Evolutionary conservation across 495 filamentous ascomycete species (phyloP).

Genomic region (Glonium stellatum): DNA sequence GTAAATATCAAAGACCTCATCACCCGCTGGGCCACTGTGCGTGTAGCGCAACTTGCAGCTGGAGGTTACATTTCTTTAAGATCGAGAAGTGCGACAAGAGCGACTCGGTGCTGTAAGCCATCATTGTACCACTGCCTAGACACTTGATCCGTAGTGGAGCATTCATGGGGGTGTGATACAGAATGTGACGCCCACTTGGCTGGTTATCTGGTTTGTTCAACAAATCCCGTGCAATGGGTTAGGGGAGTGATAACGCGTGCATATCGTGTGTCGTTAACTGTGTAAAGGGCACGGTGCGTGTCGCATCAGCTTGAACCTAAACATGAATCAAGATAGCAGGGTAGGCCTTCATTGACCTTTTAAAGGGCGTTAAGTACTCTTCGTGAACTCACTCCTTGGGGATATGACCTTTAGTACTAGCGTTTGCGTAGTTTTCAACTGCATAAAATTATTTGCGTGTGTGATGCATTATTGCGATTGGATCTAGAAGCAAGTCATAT

Average conservation of each 20-base stretch:
- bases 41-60: constrained; percentile 43
- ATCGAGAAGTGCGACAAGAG: constrained; percentile 40
- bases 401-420: constrained; percentile 35
- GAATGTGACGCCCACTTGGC: constrained; percentile 49
- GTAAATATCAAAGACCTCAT: constrained; percentile 36
- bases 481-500: too few species aligned
- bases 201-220: constrained; percentile 29
- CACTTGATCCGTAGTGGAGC: constrained; percentile 44
- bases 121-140: constrained; percentile 23
- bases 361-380: constrained; percentile 43
- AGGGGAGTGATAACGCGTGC: background rate
- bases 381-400: constrained; percentile 51
- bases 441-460: constrained; percentile 44
- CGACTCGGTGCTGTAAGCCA: constrained; percentile 24
- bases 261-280: background rate
- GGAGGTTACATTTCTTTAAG: constrained; percentile 33
- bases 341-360: constrained; percentile 27
- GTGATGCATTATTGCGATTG: constrained; percentile 3
- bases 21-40: constrained; percentile 53
- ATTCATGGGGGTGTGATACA: constrained; percentile 41
- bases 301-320: background rate
- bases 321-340: background rate
- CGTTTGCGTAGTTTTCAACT: constrained; percentile 41
- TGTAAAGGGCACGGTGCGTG: background rate
- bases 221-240: background rate